phyloP scores from a whole-genome alignment of 1,284 basidiomycete genomes.

The Austroboletus niveus region DNA sequence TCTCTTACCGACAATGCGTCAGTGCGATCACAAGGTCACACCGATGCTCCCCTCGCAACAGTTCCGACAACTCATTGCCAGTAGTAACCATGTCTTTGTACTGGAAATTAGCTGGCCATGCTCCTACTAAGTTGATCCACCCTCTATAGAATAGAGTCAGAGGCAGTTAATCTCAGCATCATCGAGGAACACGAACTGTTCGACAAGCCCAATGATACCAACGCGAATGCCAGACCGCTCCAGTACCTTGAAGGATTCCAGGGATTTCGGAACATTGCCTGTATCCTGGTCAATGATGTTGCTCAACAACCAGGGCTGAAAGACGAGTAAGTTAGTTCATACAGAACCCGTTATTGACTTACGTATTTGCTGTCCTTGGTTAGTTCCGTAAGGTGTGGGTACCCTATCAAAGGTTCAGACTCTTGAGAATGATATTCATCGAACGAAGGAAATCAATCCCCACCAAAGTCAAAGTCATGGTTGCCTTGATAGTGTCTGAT shows the following conservation, averaged over 20 bases:
- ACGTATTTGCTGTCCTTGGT: constrained; percentile 60
- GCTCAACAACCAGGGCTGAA: constrained; percentile 56
- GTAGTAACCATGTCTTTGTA: constrained; percentile 57
- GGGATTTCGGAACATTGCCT: constrained; percentile 44
- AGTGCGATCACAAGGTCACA: constrained; percentile 70
- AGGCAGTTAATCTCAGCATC: neutral
- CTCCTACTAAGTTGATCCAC: constrained; percentile 71
- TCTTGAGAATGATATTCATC: neutral
- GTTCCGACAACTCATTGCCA: constrained; percentile 52
- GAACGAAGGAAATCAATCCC: neutral
- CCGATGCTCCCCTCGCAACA: constrained; percentile 53
- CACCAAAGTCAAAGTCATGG: constrained; percentile 61
- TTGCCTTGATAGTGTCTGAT: constrained; percentile 43
- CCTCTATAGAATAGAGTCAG: constrained; percentile 35
- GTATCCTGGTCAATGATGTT: constrained; percentile 57
- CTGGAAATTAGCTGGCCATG: constrained; percentile 64
- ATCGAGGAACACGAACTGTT: constrained; percentile 46
- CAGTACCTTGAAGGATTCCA: constrained; percentile 51
- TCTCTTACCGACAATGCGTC: constrained; percentile 56
- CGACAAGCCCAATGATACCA: constrained; percentile 68
- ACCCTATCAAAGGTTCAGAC: constrained; percentile 45
- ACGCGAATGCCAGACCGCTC: constrained; percentile 59
- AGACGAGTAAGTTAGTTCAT: neutral
- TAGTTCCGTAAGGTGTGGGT: constrained; percentile 76
- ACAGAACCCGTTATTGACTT: constrained; percentile 35